These are phyloP conservation scores for Phoenix roebelenii DNA, from an alignment of 176 grass and related monocot species.

Conservation along the genomic window DNA sequence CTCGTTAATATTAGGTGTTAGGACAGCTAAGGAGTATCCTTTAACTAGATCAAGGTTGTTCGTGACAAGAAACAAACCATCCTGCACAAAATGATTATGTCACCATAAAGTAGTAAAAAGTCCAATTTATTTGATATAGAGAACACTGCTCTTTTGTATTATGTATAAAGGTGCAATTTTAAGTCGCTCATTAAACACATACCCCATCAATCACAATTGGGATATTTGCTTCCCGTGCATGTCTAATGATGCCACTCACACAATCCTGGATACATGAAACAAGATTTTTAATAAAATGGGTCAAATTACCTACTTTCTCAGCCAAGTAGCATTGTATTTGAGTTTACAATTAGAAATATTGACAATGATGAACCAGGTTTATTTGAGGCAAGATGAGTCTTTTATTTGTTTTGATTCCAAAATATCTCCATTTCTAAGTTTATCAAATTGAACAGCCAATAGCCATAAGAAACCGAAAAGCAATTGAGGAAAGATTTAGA, in stretches of 20 bases:
- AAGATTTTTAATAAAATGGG: neutral
- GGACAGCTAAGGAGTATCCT: constrained; percentile 50
- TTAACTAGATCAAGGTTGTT: constrained; percentile 63
- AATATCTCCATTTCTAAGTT: too few species aligned
- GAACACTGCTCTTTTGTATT: too few species aligned
- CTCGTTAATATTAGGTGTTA: constrained; percentile 88
- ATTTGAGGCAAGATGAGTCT: too few species aligned
- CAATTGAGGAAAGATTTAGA: constrained; percentile 3
- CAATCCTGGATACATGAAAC: constrained; percentile 56
- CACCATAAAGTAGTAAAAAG: too few species aligned
- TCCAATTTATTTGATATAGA: too few species aligned
- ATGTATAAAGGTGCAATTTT: neutral
- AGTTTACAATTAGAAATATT: neutral
- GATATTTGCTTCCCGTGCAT: constrained; percentile 44
- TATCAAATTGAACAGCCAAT: constrained; percentile 8
- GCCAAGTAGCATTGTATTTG: neutral
- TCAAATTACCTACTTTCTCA: neutral
- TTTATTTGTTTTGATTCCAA: too few species aligned
- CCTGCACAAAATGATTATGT: constrained; percentile 33
- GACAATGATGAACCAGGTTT: too few species aligned
- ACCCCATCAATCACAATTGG: constrained; percentile 87
- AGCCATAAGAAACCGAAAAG: constrained; percentile 76
- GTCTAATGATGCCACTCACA: constrained; percentile 68
- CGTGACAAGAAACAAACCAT: constrained; percentile 80
- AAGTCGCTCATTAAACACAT: constrained; percentile 15